A percentile compares a stretch with the other conserved stretches of the same genome.
Evolutionary conservation across 2,329 filamentous ascomycete genomes (phyloP).

Genomic region (Achaetomium macrosporum): DNA sequence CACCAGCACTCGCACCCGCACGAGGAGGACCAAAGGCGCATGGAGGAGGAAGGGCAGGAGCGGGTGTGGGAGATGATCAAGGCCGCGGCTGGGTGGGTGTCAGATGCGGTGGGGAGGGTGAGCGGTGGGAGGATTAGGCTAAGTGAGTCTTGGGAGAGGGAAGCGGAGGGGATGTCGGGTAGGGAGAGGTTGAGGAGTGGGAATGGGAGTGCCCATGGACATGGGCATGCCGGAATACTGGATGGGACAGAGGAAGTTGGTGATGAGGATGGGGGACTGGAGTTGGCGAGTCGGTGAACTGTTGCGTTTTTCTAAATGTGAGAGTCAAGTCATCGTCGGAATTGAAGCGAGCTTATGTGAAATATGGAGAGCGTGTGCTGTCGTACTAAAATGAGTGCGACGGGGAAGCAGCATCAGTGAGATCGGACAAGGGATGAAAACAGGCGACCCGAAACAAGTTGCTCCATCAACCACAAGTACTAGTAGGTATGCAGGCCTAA

Average conservation of each 20-base stretch:
- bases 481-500: too few species aligned
- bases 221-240: slow-evolving; percentile 19
- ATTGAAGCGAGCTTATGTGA: too few species aligned
- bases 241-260: slow-evolving; percentile 24
- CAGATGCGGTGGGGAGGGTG: slow-evolving; percentile 45
- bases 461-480: too few species aligned
- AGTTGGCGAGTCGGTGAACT: slow-evolving; percentile 18
- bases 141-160: slow-evolving; percentile 27
- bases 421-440: too few species aligned
- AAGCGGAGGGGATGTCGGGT: slow-evolving; percentile 1
- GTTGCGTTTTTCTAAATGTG: neutral
- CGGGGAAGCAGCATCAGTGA: too few species aligned
- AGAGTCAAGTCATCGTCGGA: neutral
- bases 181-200: slow-evolving; percentile 8
- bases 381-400: too few species aligned
- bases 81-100: slow-evolving; percentile 52
- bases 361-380: too few species aligned
- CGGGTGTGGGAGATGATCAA: slow-evolving; percentile 56
- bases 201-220: neutral
- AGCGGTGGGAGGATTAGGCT: slow-evolving; percentile 55
- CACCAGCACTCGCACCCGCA: slow-evolving; percentile 62
- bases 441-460: too few species aligned
- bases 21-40: slow-evolving; percentile 12
- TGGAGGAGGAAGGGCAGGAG: slow-evolving; percentile 55
- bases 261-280: slow-evolving; percentile 18